These are phyloP conservation scores for Mycena leptocephala DNA, from an alignment of 768 basidiomycete genomes.

Conservation along the genomic window DNA sequence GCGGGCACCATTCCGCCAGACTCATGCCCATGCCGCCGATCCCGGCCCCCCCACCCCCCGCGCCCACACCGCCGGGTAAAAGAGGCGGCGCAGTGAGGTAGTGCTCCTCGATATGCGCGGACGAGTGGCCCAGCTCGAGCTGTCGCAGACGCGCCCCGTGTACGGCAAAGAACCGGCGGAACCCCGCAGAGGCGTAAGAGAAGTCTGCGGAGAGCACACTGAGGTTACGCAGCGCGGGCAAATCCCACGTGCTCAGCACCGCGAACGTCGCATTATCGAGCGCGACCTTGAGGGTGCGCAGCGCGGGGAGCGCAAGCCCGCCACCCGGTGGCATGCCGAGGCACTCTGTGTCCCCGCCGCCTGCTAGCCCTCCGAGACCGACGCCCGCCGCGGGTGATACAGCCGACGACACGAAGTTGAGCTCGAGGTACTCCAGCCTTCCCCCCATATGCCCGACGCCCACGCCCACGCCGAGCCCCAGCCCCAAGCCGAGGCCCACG, in stretches of 20 bases:
- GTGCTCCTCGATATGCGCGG: conserved; percentile 77
- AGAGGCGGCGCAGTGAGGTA: conserved; percentile 67
- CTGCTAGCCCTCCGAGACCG: no score
- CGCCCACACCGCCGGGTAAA: no score
- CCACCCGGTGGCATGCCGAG: neutral
- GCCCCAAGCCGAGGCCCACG: conserved; percentile 33
- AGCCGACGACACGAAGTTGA: conserved; percentile 65
- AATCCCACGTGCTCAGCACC: conserved; percentile 68
- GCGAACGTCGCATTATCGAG: conserved; percentile 82
- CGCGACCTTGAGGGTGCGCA: conserved; percentile 80
- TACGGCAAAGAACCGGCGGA: no score
- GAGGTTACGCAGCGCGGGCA: no score
- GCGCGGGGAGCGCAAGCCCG: conserved; percentile 56
- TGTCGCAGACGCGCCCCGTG: conserved; percentile 79
- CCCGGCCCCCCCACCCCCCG: conserved; percentile 45
- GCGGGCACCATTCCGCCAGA: conserved; percentile 80
- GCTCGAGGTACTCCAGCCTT: conserved; percentile 79
- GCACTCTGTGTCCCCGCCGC: neutral
- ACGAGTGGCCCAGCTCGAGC: conserved; percentile 83
- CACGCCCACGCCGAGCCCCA: conserved; percentile 19
- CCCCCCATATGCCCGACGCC: conserved; percentile 57
- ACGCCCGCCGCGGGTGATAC: no score
- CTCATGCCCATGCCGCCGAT: conserved; percentile 49
- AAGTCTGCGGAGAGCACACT: no score
- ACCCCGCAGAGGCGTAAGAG: no score